Conservation (phyloP, 805 yeast species). For the Suhomyces tanzawaensis region DNA sequence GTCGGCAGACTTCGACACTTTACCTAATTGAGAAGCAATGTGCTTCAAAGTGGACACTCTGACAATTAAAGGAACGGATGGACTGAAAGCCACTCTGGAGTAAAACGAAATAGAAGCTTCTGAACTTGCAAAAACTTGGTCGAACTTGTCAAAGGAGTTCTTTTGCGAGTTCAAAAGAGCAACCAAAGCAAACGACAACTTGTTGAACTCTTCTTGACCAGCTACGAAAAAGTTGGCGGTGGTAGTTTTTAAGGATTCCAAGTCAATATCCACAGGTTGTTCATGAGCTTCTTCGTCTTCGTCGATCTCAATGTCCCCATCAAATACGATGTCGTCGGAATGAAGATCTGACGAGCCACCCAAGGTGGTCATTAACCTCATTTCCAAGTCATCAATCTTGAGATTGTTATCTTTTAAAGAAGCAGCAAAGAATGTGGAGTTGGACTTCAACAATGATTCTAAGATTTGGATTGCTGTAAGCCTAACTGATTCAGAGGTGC, state of each 20-base stretch:
- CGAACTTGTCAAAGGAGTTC: slow-evolving; percentile 13
- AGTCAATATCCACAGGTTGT: slow-evolving; percentile 17
- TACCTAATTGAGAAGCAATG: slow-evolving; percentile 35
- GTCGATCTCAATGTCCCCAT: slow-evolving; percentile 17
- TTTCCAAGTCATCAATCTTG: slow-evolving; percentile 39
- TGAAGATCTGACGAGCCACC: slow-evolving; percentile 20
- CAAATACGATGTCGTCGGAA: slow-evolving; percentile 32
- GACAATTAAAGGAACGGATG: slow-evolving; percentile 56
- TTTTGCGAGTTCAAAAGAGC: slow-evolving; percentile 8
- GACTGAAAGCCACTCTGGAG: slow-evolving; percentile 54
- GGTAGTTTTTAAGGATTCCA: slow-evolving; percentile 13
- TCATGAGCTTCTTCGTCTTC: slow-evolving; percentile 16
- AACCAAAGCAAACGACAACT: slow-evolving; percentile 42
- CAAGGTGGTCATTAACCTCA: slow-evolving; percentile 67
- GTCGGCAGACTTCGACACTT: slow-evolving; percentile 22
- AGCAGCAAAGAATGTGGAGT: slow-evolving; percentile 20
- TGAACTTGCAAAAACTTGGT: slow-evolving; percentile 30
- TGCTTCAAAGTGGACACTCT: slow-evolving; percentile 49
- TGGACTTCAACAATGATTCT: slow-evolving; percentile 19
- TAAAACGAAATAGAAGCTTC: slow-evolving; percentile 57
- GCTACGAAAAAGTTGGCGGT: slow-evolving; percentile 35
- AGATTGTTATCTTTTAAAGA: slow-evolving; percentile 17
- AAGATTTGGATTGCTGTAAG: slow-evolving; percentile 16
- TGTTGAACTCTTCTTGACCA: slow-evolving; percentile 39
- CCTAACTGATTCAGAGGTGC: slow-evolving; percentile 15